Base-by-base conservation (phyloP, 2,329 filamentous ascomycete species). In the Claviceps paspali region DNA sequence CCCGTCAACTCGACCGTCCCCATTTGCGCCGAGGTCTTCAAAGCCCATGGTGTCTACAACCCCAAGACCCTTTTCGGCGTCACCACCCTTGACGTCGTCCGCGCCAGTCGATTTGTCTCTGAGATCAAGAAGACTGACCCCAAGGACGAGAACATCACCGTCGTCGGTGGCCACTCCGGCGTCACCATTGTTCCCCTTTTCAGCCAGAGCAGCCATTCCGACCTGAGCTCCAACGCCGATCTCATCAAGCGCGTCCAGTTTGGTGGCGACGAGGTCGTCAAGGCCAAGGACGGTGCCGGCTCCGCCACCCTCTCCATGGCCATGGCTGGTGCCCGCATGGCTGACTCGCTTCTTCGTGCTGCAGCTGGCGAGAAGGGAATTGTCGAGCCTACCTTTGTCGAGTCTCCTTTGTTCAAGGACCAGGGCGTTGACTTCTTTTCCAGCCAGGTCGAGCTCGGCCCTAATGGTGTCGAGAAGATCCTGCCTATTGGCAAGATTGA, bases 1-100 rank as follows among this genome's bases (percentile, higher is more conserved):
- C 91, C 91, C 45, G 87, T 98, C 70, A 98, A 98, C 85, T 95
- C 86, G 53, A 98, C 91, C 58, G 91, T 98, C 56, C 91, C 91
- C 61, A 98, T 98, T 68, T 80, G 79, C 60, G 80, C 85, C 60
- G 91, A 96, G 76, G 79, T 96, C 61, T 93, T 87, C 83, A 96
- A 96, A 81, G 68, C 75, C 62, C 73, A 69, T 53, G 86, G 86
- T 51, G 88, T 96, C 70, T 98, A 95, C 80, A 88, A 98, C 79
- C 87, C 91, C 64, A 92, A 92, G 80, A 84, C 83, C 58, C 84
- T 98, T 53, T 98, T 98, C 68, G 91, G 91, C 73, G 91, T 98
- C 60, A 98, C 91, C 67, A 96, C 91, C 57, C 86, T 98, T 56
- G 91, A 98, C 56, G 87, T 96, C 48, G 91, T 98, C 65, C 91